Conservation (phyloP, 345 rosid genomes). For the Salix caprea region DNA sequence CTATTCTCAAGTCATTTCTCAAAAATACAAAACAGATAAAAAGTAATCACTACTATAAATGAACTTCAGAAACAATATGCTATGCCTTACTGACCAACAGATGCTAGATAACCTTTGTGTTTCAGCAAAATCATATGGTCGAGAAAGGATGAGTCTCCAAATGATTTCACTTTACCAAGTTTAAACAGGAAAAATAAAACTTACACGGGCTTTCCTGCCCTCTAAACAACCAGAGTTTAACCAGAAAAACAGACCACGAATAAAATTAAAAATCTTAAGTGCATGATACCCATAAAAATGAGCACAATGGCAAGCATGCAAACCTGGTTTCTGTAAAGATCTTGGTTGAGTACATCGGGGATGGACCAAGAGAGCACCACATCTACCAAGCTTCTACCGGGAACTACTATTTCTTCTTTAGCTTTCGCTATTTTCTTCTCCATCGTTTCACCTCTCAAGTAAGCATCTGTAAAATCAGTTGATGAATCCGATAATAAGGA, state of each 20-base stretch:
- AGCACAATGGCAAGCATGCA: background rate
- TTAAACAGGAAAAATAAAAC: background rate
- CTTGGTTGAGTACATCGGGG: background rate
- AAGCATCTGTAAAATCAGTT: background rate
- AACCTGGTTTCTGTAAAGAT: background rate
- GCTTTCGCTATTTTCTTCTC: background rate
- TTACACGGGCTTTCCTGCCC: background rate
- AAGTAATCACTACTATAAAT: background rate
- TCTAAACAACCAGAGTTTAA: background rate
- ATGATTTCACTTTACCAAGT: background rate
- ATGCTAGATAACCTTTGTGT: background rate
- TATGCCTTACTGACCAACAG: background rate
- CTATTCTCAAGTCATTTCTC: background rate
- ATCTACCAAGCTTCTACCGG: background rate
- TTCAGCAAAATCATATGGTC: background rate
- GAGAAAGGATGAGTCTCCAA: background rate
- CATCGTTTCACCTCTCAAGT: background rate
- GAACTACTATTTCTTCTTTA: background rate
- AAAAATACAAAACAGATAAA: background rate
- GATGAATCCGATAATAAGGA: background rate
- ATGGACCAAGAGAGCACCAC: conserved; percentile 1
- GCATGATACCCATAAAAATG: too few species aligned
- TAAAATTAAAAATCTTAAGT: background rate
- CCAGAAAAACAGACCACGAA: background rate
- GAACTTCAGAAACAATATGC: background rate